phyloP scores from a whole-genome alignment of 495 filamentous ascomycete genomes.

The Penicillium parvum region DNA sequence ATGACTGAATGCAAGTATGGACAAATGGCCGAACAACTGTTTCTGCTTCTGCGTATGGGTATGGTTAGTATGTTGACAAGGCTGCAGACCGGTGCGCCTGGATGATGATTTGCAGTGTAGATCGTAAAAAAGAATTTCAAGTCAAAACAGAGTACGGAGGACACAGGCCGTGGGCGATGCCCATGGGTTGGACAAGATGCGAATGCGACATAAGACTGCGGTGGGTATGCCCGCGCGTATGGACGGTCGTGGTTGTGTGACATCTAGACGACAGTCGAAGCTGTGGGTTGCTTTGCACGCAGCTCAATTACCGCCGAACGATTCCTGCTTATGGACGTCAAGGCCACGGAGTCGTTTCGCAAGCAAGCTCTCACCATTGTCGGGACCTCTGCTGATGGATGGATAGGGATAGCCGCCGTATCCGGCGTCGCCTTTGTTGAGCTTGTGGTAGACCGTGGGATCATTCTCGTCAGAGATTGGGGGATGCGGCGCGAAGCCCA shows the following conservation, averaged over 20 bases:
- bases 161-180: too few relatives aligned
- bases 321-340: slow-evolving; percentile 38
- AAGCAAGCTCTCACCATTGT: slow-evolving; percentile 50
- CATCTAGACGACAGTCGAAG: neutral
- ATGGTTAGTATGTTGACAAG: slow-evolving; percentile 7
- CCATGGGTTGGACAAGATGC: too few relatives aligned
- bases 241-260: neutral
- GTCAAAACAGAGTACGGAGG: neutral
- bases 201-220: too few relatives aligned
- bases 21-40: neutral
- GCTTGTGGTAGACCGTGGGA: slow-evolving; percentile 55
- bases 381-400: slow-evolving; percentile 29
- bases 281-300: neutral
- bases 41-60: slow-evolving; percentile 2
- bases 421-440: slow-evolving; percentile 60
- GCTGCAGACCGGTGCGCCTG: slow-evolving; percentile 5
- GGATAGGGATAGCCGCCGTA: slow-evolving; percentile 58
- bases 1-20: neutral
- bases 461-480: slow-evolving; percentile 6
- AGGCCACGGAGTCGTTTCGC: slow-evolving; percentile 50
- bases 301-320: slow-evolving; percentile 14
- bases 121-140: neutral
- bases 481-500: slow-evolving; percentile 9
- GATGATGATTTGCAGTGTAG: neutral
- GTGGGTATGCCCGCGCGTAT: too few relatives aligned